Evolutionary conservation across 768 basidiomycete species (phyloP).

Genomic region (Candolleomyces eurysporus): DNA sequence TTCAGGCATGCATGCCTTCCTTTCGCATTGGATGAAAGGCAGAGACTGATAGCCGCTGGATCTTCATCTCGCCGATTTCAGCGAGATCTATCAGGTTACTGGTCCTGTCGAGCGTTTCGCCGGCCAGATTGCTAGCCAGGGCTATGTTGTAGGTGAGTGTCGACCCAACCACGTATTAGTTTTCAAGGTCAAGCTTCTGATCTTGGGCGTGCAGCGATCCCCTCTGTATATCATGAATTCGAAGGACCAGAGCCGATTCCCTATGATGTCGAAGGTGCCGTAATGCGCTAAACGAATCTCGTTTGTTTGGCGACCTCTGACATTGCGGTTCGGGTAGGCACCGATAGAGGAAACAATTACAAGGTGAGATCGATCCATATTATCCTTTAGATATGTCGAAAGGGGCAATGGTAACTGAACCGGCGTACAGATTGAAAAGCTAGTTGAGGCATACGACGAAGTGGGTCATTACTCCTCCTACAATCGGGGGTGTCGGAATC

Average conservation of each 20-base stretch:
- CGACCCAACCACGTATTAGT: background rate
- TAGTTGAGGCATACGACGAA: constrained; percentile 84
- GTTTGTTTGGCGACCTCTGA: background rate
- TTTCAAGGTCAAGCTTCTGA: background rate
- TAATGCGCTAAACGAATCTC: background rate
- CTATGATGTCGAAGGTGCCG: constrained; percentile 81
- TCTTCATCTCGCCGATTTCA: constrained; percentile 23
- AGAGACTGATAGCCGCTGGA: background rate
- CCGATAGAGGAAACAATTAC: constrained; percentile 83
- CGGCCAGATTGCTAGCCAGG: constrained; percentile 84
- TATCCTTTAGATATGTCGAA: no score
- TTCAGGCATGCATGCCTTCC: constrained; percentile 56
- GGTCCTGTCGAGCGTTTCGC: constrained; percentile 94
- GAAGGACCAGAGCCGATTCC: constrained; percentile 84
- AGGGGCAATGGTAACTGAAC: background rate
- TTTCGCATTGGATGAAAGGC: background rate
- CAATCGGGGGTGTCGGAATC: background rate
- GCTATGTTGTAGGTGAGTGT: constrained; percentile 72
- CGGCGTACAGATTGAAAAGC: constrained; percentile 73
- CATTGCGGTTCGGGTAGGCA: constrained; percentile 7
- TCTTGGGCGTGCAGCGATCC: constrained; percentile 53
- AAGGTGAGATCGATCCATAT: constrained; percentile 49
- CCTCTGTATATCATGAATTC: constrained; percentile 90
- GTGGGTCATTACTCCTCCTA: constrained; percentile 30
- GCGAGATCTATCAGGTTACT: constrained; percentile 96